phyloP scores from a whole-genome alignment of 176 grass and related monocot genomes.

The Avena atlantica region DNA sequence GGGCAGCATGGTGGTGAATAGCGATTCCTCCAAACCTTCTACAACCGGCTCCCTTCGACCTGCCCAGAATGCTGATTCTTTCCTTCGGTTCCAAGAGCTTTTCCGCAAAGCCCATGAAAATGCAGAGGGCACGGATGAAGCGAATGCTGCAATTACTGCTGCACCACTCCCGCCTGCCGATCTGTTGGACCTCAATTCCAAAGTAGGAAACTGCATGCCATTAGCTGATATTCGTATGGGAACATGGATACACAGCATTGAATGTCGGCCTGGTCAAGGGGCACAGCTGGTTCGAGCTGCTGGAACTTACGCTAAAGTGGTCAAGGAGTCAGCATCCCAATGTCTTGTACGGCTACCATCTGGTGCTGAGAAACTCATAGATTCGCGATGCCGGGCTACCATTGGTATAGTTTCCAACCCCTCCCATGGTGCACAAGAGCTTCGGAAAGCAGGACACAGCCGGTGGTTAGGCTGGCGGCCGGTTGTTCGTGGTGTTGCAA shows the following conservation, averaged over 20 bases:
- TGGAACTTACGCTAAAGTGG: constrained; percentile 3
- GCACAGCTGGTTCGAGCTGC: background rate
- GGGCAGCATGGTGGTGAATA: background rate
- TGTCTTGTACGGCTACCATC: constrained; percentile 10
- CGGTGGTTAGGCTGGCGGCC: background rate
- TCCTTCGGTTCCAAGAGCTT: background rate
- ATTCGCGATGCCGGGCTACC: constrained; percentile 6
- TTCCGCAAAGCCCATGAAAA: background rate
- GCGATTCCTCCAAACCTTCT: background rate
- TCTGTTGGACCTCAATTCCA: background rate
- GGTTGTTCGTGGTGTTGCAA: constrained; percentile 26
- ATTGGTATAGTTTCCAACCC: constrained; percentile 28
- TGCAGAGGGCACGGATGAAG: background rate
- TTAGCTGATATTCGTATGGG: background rate
- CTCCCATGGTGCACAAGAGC: background rate
- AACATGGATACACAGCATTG: background rate
- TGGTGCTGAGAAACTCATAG: constrained; percentile 8
- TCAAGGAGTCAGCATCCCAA: background rate
- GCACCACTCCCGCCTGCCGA: background rate
- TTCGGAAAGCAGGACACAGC: constrained; percentile 31
- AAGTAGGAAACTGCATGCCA: background rate
- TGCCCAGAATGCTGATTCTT: background rate
- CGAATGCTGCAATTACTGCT: background rate
- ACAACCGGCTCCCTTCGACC: background rate
- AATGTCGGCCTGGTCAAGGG: background rate